Evolutionary conservation across 768 basidiomycete genomes (phyloP), one percentile per base, ranked within the genome.

Genomic region (Lentinula boryana): DNA sequence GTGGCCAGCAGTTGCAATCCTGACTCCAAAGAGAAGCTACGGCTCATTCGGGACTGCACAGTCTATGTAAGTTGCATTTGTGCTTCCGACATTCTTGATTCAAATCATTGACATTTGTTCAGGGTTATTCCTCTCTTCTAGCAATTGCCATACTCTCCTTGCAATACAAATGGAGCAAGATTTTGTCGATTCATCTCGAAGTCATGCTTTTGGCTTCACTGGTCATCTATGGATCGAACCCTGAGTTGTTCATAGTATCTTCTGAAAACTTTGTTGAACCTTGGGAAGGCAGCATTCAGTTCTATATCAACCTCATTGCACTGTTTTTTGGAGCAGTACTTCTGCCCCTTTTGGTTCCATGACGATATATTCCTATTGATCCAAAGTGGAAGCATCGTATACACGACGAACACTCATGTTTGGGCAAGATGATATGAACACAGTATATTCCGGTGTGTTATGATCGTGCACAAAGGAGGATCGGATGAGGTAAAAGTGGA

Each of bases 221-320:
- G 64, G 58, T 56, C 0, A 74, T 85, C 1, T 86, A 78, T 64
- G 69, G 72, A 36, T 85, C 83, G 61, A 77, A 84, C 13, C 77
- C 81, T 62, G 48, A 87, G 7, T 85, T 76, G 72, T 85, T 86
- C 5, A 72, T 77, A 8, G 86, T 84, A 0, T 82, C 72, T 65
- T 70, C 71, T 5, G 41, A 63, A 63, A 21, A 51, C 74, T 58
- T 75, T 74, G 12, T 82, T 76, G 84, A 73, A 68, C 1, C 72
- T 73, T 65, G 58, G 75, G 57, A 73, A 63, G 61, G 67, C 75
- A 16, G 68, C 16, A 55, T 67, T 5, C 55, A 56, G 23, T 56
- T 73, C 4, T 72, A 71, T 68, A 32, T 62, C 2, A 72, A 71
- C 53, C 16, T 71, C 1, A 44, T 36, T 13, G n/a, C 64, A 4